Conservation (phyloP, 1,284 basidiomycete species). For the Cryptococcus sp. region DNA sequence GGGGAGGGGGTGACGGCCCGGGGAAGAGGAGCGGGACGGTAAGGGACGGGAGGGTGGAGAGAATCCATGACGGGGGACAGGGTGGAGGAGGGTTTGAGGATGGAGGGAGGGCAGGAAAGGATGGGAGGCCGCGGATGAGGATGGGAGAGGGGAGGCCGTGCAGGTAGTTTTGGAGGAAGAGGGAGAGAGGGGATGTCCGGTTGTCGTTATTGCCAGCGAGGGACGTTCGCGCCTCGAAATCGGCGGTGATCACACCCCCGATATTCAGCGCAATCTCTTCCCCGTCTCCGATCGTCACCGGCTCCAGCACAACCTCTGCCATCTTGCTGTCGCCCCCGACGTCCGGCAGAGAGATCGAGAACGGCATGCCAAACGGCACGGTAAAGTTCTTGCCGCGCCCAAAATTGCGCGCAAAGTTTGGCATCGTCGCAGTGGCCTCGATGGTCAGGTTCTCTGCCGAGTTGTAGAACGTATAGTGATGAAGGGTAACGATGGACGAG, state of each 20-base stretch:
- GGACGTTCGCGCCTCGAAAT: constrained; percentile 8
- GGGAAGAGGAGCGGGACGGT: constrained; percentile 42
- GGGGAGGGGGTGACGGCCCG: constrained; percentile 38
- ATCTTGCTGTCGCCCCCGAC: constrained; percentile 22
- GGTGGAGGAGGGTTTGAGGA: neutral
- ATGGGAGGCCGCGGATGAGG: constrained; percentile 31
- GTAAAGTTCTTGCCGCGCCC: constrained; percentile 21
- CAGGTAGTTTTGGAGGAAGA: constrained; percentile 41
- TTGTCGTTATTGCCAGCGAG: neutral
- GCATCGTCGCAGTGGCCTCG: constrained; percentile 32
- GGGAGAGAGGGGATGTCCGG: constrained; percentile 25
- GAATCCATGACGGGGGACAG: constrained; percentile 36
- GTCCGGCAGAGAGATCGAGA: constrained; percentile 36
- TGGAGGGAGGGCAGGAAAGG: constrained; percentile 19
- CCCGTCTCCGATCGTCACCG: constrained; percentile 18
- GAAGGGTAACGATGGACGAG: constrained; percentile 37
- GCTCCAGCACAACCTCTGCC: constrained; percentile 41
- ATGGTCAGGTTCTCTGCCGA: constrained; percentile 25
- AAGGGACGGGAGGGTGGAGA: constrained; percentile 30
- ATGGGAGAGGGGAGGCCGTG: constrained; percentile 41
- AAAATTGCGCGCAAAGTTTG: constrained; percentile 29
- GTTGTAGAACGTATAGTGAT: constrained; percentile 32
- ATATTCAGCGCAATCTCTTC: constrained; percentile 29
- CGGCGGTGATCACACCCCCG: constrained; percentile 31
- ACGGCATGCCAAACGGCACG: constrained; percentile 41